Evolutionary conservation across 1,284 basidiomycete genomes (phyloP), one percentile per base, ranked within the genome.

Genomic region (Schizophyllum amplum): DNA sequence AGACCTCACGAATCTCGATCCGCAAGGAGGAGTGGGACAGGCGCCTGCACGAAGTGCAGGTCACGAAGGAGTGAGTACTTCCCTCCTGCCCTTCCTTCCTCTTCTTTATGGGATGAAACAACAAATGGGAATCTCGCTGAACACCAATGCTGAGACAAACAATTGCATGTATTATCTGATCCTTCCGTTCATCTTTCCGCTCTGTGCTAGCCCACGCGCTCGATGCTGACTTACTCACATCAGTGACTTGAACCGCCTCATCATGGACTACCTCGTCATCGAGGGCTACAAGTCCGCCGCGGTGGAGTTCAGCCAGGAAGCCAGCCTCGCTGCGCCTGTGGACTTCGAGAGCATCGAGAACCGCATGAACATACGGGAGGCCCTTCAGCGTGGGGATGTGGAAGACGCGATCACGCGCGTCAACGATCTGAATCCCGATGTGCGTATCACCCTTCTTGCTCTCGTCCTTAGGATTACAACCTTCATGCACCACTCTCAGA

Each of bases 401-500:
- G 92, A 95, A 68, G 91, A 94, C 62, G 96, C 96, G 17, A 96
- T 98, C 59, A 86, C 87, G 23, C 79, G 90, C 52, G 92, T 97
- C 52, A 98, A 98, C 67, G 95, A 98, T 69, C 73, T 99, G 60
- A 92, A 98, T 70, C 94, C 94, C 27, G 95, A 98, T 87, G 96
- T 98, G 72, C 76, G 93, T 74, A 52, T 60, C 23, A 53, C n/a
- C n/a, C n/a, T 47, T 59, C 57, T 61, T 55, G 27, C 57, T 56
- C 9, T 50, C 57, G 54, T 53, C 23, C 52, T 25, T 58, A 63
- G 72, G 92, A 95, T 95, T 93, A 87, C 80, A 90, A 67, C 66
- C 71, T 88, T 92, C 94, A 97, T 98, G 95, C 95, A 98, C 95
- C 95, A 98, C 94, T 90, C 95, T 86, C 80, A 98, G 87, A 78